Evolutionary conservation across 164 flowering plant species (phyloP).

Genomic region (Paratinospora sagittata): DNA sequence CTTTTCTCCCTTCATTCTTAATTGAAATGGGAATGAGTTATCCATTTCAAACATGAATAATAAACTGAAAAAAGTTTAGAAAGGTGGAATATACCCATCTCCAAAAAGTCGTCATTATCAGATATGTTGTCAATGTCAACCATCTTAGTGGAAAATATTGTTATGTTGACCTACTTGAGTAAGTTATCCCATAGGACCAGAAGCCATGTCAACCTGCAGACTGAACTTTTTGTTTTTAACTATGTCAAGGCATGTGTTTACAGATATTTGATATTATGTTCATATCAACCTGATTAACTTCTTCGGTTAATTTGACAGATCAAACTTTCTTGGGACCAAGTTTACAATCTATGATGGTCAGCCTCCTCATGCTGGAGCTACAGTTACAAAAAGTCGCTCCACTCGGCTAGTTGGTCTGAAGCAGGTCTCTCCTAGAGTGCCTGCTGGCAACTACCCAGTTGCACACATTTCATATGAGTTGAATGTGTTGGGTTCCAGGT

Average conservation of each 20-base stretch:
- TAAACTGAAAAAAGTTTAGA: no score
- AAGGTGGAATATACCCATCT: background rate
- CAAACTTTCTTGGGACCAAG: slow-evolving; percentile 72
- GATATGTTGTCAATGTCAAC: background rate
- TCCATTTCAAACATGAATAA: no score
- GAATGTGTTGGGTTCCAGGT: slow-evolving; percentile 76
- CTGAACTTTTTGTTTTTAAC: background rate
- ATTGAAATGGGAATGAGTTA: no score
- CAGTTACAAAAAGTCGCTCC: slow-evolving; percentile 52
- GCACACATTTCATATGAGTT: slow-evolving; percentile 65
- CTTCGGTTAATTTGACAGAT: slow-evolving; percentile 29
- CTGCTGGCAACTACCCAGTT: slow-evolving; percentile 62
- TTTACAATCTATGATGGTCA: slow-evolving; percentile 61
- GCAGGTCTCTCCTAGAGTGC: slow-evolving; percentile 63
- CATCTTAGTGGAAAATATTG: background rate
- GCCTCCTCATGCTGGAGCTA: slow-evolving; percentile 70
- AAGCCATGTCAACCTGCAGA: background rate
- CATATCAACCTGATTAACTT: background rate
- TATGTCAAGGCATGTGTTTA: background rate
- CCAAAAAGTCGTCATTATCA: no score
- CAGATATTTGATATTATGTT: background rate
- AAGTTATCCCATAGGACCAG: background rate
- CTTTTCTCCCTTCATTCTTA: no score
- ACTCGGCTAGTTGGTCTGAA: slow-evolving; percentile 48
- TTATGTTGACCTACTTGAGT: background rate